Conservation (phyloP, 305 asterid genomes). For the Fraxinus paxiana region DNA sequence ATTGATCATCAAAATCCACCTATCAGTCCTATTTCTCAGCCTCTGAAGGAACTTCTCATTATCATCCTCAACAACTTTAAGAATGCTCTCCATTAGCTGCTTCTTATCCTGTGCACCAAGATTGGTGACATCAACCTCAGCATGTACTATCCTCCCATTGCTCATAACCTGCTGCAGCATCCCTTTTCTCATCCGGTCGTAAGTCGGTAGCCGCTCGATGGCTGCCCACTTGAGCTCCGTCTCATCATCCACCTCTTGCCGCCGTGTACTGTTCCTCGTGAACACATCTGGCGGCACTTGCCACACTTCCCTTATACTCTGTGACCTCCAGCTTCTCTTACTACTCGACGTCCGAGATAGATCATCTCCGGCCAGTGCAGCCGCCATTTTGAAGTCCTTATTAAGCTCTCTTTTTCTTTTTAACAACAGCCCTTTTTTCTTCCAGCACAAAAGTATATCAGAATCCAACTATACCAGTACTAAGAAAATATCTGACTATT, state of each 20-base stretch:
- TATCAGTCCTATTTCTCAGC: slow-evolving; percentile 63
- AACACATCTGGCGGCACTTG: slow-evolving; percentile 59
- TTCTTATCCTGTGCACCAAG: slow-evolving; percentile 64
- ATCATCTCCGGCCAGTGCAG: slow-evolving; percentile 49
- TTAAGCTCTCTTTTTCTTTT: not conserved
- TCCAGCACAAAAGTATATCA: not conserved
- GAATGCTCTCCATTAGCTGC: slow-evolving; percentile 56
- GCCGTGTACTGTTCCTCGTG: slow-evolving; percentile 48
- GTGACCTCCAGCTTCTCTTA: slow-evolving; percentile 60
- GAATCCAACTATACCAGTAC: not conserved
- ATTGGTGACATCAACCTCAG: slow-evolving; percentile 54
- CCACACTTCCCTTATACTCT: slow-evolving; percentile 64
- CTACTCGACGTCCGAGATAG: slow-evolving; percentile 40
- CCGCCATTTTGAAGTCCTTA: slow-evolving; percentile 24
- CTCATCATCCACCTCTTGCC: slow-evolving; percentile 60
- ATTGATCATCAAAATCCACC: slow-evolving; percentile 30
- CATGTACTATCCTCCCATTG: slow-evolving; percentile 39
- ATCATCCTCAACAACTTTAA: slow-evolving; percentile 65
- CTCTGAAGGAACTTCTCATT: slow-evolving; percentile 57
- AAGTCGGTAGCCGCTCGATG: slow-evolving; percentile 72
- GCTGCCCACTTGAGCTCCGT: slow-evolving; percentile 83
- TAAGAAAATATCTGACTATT: not conserved
- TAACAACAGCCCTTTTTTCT: not conserved
- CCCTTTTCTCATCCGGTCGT: slow-evolving; percentile 62
- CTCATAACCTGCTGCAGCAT: slow-evolving; percentile 52